Evolutionary conservation across 2,329 filamentous ascomycete genomes (phyloP).

Genomic region (Pseudopyrenochaeta lycopersici): DNA sequence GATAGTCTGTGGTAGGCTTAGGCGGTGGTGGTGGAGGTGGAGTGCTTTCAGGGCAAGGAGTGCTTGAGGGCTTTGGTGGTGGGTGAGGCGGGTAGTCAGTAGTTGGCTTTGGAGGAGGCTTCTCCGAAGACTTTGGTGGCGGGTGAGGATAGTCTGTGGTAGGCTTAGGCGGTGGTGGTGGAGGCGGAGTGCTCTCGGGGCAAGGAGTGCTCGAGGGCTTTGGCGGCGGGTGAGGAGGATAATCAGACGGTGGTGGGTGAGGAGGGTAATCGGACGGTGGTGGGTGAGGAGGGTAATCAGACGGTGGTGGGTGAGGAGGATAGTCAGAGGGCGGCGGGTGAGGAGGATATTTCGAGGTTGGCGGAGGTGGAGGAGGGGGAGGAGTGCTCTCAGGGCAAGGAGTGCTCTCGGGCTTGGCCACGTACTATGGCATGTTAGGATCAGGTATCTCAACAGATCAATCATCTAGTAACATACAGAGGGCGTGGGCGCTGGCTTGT

Average conservation of each 20-base stretch:
- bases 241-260: no score
- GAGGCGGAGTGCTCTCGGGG: slow-evolving; percentile 1
- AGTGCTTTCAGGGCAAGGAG: slow-evolving; percentile 5
- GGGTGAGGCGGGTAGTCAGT: not conserved
- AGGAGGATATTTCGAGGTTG: slow-evolving; percentile 1
- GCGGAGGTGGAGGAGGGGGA: not conserved
- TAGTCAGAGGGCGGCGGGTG: not conserved
- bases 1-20: not conserved
- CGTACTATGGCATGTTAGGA: not conserved
- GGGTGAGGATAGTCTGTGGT: not conserved
- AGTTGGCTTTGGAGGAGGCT: not conserved
- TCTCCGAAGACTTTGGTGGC: not conserved
- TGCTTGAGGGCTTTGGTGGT: not conserved
- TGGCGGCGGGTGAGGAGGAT: not conserved
- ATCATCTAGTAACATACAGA: not conserved
- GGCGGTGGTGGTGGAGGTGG: slow-evolving; percentile 1
- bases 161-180: slow-evolving; percentile 6
- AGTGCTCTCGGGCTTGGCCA: slow-evolving; percentile 1
- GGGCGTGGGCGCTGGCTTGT: slow-evolving; percentile 1
- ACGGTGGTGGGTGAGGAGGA: not conserved
- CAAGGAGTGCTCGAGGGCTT: slow-evolving; percentile 4
- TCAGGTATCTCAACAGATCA: not conserved
- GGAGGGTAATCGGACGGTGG: no score
- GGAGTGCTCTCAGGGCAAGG: not conserved
- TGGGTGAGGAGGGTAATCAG: no score